Base-by-base conservation (phyloP, 2,329 filamentous ascomycete species). In the Xylariales sp. region DNA sequence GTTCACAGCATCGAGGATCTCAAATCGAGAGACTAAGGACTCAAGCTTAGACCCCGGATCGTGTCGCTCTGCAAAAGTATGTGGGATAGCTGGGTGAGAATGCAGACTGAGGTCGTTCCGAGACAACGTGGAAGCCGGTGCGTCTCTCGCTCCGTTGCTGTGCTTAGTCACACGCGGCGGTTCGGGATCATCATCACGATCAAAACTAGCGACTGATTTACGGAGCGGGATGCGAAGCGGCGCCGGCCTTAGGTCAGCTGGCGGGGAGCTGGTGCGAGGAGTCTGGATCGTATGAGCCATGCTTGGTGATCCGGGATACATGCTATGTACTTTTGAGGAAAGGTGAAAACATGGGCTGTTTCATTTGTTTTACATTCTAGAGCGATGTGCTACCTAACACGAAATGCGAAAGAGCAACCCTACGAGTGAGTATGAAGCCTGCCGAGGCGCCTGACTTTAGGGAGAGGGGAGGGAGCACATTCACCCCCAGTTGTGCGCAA, bases 1-100 rank as follows among this genome's bases (percentile, higher is more conserved):
- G 30, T 69, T 75, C 9, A 75, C 73, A 4, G 73, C 71, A 58
- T 78, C 76, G 6, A 78, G 72, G 3, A 70, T 72, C 68, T 81
- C 78, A 30, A 80, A 81, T 30, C 77, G 80, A 8, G 79, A 78
- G 16, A 80, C 75, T 3, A 81, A 71, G 1, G 73, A 67, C 7
- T 71, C 75, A 8, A 81, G 68, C 18, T 70, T 75, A 0, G 71
- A 59, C 1, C 71, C 64, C 4, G 69, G 59, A n/a, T 50, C 28
- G 28, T 69, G 73, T 39, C 64, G 68, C n/a, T 69, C 69, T 32
- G 68, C 68, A 46, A 46, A 36, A 45, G 49, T 41, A 36, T 60
- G 58, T 43, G 65, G 23, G 8, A 62, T 50, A 65, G 49, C 23
- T 23, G 54, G 41, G n/a, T 61, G 49, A 16, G n/a, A 28, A 49